Conservation (phyloP, 1,284 basidiomycete species). For the Cryptococcus maquisensis region DNA sequence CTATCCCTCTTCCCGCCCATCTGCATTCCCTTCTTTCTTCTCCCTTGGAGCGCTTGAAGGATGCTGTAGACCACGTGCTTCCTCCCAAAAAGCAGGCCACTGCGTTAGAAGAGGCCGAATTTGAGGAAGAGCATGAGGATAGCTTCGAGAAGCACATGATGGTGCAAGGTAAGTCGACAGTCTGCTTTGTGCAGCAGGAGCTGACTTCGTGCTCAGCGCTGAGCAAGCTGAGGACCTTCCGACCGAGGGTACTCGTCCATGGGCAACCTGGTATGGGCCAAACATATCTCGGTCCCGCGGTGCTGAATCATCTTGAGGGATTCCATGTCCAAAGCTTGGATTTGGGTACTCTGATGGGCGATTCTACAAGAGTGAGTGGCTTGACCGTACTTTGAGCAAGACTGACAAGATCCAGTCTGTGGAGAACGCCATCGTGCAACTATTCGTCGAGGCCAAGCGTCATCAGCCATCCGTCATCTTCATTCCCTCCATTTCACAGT, state of each 20-base stretch:
- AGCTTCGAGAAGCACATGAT: constrained; percentile 74
- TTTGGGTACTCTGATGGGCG: constrained; percentile 79
- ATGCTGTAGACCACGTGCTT: constrained; percentile 63
- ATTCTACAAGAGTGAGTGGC: constrained; percentile 77
- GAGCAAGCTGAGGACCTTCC: constrained; percentile 83
- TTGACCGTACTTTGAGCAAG: not conserved
- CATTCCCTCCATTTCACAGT: constrained; percentile 82
- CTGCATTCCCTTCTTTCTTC: constrained; percentile 73
- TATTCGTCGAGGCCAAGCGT: constrained; percentile 96
- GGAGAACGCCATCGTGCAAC: constrained; percentile 88
- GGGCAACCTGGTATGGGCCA: constrained; percentile 88
- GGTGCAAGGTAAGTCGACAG: constrained; percentile 66
- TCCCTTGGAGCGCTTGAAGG: constrained; percentile 67
- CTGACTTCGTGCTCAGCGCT: constrained; percentile 59
- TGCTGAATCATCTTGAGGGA: constrained; percentile 90
- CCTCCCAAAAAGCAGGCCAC: constrained; percentile 69
- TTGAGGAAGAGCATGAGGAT: constrained; percentile 67
- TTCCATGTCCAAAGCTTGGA: constrained; percentile 93
- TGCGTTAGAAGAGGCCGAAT: constrained; percentile 91
- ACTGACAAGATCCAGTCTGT: constrained; percentile 57
- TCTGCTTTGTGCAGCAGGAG: not conserved
- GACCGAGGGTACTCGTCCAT: constrained; percentile 81
- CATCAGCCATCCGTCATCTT: constrained; percentile 95
- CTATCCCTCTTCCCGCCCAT: constrained; percentile 78
- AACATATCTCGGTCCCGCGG: constrained; percentile 78